Evolutionary conservation across 768 basidiomycete genomes (phyloP).

Genomic region (Hebeloma cylindrosporum): DNA sequence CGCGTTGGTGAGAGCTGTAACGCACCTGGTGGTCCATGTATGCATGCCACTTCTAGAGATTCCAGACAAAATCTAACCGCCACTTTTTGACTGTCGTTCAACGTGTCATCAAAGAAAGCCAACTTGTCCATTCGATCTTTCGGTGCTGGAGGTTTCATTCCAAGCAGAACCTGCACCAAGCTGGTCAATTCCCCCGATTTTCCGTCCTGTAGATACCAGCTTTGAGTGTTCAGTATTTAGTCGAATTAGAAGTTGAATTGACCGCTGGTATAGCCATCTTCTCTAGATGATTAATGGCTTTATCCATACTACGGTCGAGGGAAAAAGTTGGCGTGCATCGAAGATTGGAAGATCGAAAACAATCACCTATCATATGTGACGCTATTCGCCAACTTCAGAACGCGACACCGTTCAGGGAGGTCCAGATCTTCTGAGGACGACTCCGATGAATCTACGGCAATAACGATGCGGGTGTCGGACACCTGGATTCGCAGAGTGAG

Average conservation of each 20-base stretch:
- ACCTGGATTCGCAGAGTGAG: slow-evolving; percentile 45
- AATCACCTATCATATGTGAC: slow-evolving; percentile 83
- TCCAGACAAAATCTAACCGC: slow-evolving; percentile 84
- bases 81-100: slow-evolving; percentile 83
- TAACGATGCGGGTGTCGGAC: slow-evolving; percentile 75
- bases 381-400: slow-evolving; percentile 89
- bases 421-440: slow-evolving; percentile 64
- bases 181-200: slow-evolving; percentile 46
- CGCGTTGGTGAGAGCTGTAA: background rate
- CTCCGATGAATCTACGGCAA: slow-evolving; percentile 73
- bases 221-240: background rate
- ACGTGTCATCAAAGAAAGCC: slow-evolving; percentile 66
- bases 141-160: slow-evolving; percentile 51
- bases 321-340: background rate
- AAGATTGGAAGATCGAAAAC: background rate
- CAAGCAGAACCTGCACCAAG: slow-evolving; percentile 71
- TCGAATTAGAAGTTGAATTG: background rate
- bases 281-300: slow-evolving; percentile 69
- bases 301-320: slow-evolving; percentile 76
- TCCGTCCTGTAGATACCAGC: slow-evolving; percentile 29
- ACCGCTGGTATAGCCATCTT: slow-evolving; percentile 25
- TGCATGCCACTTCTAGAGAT: slow-evolving; percentile 81
- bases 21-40: slow-evolving; percentile 95
- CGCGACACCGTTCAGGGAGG: slow-evolving; percentile 79
- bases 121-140: slow-evolving; percentile 39